Evolutionary conservation across 2,329 filamentous ascomycete genomes (phyloP).

Genomic region (Aspergillus eucalypticola): DNA sequence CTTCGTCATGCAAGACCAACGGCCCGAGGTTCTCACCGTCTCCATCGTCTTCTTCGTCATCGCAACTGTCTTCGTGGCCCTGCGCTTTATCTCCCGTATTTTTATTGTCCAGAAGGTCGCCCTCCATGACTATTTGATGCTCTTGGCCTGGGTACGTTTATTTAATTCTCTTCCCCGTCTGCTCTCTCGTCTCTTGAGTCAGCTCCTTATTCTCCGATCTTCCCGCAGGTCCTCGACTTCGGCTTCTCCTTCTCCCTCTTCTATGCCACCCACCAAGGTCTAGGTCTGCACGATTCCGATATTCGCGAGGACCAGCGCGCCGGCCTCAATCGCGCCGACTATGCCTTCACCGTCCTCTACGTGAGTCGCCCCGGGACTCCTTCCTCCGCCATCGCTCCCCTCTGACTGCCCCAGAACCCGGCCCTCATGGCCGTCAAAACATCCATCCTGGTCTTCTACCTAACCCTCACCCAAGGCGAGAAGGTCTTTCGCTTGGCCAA

Average conservation of each 20-base stretch:
- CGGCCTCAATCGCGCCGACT: slow-evolving; percentile 52
- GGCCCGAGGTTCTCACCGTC: slow-evolving; percentile 43
- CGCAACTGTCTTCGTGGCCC: slow-evolving; percentile 71
- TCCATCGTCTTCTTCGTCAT: slow-evolving; percentile 57
- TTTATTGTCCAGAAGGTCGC: slow-evolving; percentile 71
- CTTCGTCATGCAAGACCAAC: slow-evolving; percentile 36
- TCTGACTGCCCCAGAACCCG: slow-evolving; percentile 64
- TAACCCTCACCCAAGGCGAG: slow-evolving; percentile 77
- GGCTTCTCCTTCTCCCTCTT: slow-evolving; percentile 51
- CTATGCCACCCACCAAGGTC: slow-evolving; percentile 45
- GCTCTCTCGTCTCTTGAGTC: neutral
- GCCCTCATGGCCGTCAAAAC: slow-evolving; percentile 89
- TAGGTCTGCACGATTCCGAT: slow-evolving; percentile 45
- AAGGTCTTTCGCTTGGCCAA: slow-evolving; percentile 77
- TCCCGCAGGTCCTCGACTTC: slow-evolving; percentile 43
- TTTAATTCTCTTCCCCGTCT: slow-evolving; percentile 8
- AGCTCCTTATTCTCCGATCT: neutral
- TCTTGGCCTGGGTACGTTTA: slow-evolving; percentile 69
- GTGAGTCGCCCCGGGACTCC: slow-evolving; percentile 35
- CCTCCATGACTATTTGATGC: slow-evolving; percentile 79
- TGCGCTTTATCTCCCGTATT: slow-evolving; percentile 71
- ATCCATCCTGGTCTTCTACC: slow-evolving; percentile 88
- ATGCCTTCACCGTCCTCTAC: slow-evolving; percentile 63
- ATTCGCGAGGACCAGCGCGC: slow-evolving; percentile 33
- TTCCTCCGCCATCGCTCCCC: slow-evolving; percentile 11